phyloP scores from a whole-genome alignment of 2,329 filamentous ascomycete genomes.

The Calonectria pteridis region DNA sequence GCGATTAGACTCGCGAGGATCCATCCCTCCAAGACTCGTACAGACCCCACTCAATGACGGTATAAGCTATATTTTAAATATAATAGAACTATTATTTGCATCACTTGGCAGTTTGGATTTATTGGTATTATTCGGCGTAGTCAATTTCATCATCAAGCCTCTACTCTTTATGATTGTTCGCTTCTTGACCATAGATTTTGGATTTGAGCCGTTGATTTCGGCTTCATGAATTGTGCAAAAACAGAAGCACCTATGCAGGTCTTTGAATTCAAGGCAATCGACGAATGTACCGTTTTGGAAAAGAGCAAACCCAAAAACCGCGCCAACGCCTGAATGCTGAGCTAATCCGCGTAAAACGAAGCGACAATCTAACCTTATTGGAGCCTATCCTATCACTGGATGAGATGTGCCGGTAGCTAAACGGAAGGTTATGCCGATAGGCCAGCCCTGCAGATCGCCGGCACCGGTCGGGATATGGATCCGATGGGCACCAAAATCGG shows the following conservation, averaged over 20 bases:
- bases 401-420: neutral
- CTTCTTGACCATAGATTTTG: neutral
- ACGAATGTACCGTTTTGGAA: neutral
- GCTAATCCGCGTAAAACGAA: neutral
- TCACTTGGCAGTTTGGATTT: neutral
- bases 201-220: neutral
- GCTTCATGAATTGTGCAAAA: neutral
- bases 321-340: neutral
- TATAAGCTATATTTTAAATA: neutral
- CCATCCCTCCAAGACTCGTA: neutral
- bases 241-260: neutral
- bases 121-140: neutral
- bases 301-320: neutral
- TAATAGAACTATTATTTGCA: neutral
- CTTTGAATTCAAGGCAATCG: fast-evolving
- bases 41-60: neutral
- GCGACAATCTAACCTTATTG: neutral
- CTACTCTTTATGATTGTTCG: too few species aligned
- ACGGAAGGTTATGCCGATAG: neutral
- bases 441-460: neutral
- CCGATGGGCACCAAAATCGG: neutral
- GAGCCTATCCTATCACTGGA: neutral
- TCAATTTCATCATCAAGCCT: neutral
- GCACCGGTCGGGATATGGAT: neutral
- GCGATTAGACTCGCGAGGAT: neutral